Base-by-base conservation (phyloP, 495 filamentous ascomycete genomes). In the Durotheca rogersii region DNA sequence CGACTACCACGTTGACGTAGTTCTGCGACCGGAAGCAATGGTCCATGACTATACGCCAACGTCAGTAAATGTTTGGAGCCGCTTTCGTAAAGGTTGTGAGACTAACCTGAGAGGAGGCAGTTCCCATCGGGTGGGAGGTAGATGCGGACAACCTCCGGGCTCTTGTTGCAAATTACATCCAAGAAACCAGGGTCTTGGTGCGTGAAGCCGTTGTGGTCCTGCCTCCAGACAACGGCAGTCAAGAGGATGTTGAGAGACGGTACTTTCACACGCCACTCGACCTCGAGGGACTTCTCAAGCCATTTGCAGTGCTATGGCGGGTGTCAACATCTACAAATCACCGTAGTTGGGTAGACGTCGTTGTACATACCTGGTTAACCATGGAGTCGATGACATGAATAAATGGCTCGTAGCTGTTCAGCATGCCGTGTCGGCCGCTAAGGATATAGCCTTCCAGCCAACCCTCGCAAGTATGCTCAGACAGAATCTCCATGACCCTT, bases 151-250 rank as follows among this genome's bases (percentile, higher is more conserved):
- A 89, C 83, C 49, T 87, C 81, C 10, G 85, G 84, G 63, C 74
- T 80, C 68, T 88, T 89, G 71, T 89, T 89, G 50, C 80, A 81
- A 1, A 88, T 77, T 1, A 88, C 82, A 56, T 87, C 84, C 11
- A 88, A 75, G 77, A 88, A 89, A 14, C 85, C 84, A 0, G 84
- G 84, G 51, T 89, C 85, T 64, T 89, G 85, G 66, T 89, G 85
- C 0, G 84, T 89, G 62, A 89, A 89, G 38, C 84, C 85, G 58
- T 88, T 88, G 73, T 89, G 85, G 61, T 89, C 85, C 66, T 89
- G 85, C 55, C 85, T 67, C 85, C 85, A 87, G 39, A 88, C 85
- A 1, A 86, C 86, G 1, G 83, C 80, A 0, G 84, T 89, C 20
- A 88, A 75, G 9, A 89, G 75, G 49, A 89, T 86, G 67, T 89